These are phyloP conservation scores for Cyberlindnera saturnus DNA, from an alignment of 805 yeast species.

Conservation along the genomic window DNA sequence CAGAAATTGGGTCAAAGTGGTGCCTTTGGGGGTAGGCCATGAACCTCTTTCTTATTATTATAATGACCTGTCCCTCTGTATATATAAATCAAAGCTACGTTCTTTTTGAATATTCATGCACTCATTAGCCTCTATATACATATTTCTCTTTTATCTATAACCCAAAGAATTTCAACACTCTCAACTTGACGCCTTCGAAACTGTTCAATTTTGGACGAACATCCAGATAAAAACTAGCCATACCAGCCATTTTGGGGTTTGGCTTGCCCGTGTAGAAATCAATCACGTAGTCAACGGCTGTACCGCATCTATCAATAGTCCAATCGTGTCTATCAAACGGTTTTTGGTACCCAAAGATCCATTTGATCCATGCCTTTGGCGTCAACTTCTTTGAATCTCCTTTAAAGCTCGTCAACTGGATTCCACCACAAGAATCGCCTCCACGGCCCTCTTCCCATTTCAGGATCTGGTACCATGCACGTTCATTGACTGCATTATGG, in stretches of 20 bases:
- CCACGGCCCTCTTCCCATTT: conserved; percentile 70
- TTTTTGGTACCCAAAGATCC: conserved; percentile 57
- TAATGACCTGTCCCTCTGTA: neutral
- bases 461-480: conserved; percentile 82
- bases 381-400: conserved; percentile 85
- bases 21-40: conserved; percentile 27
- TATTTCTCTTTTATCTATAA: conserved; percentile 17
- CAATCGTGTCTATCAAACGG: conserved; percentile 98
- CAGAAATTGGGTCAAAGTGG: conserved; percentile 44
- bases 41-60: neutral
- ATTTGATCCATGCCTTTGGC: conserved; percentile 72
- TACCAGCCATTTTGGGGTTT: conserved; percentile 36
- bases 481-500: conserved; percentile 88
- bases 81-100: neutral
- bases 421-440: conserved; percentile 72
- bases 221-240: conserved; percentile 69
- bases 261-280: conserved; percentile 72
- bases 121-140: conserved; percentile 1
- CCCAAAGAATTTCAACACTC: conserved; percentile 61
- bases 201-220: conserved; percentile 88
- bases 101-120: neutral
- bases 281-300: conserved; percentile 79
- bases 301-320: conserved; percentile 83
- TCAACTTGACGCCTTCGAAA: conserved; percentile 71
- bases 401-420: conserved; percentile 76